These are phyloP conservation scores for Citrullus mucosospermus DNA, from an alignment of 306 rosid species.

Conservation along the genomic window DNA sequence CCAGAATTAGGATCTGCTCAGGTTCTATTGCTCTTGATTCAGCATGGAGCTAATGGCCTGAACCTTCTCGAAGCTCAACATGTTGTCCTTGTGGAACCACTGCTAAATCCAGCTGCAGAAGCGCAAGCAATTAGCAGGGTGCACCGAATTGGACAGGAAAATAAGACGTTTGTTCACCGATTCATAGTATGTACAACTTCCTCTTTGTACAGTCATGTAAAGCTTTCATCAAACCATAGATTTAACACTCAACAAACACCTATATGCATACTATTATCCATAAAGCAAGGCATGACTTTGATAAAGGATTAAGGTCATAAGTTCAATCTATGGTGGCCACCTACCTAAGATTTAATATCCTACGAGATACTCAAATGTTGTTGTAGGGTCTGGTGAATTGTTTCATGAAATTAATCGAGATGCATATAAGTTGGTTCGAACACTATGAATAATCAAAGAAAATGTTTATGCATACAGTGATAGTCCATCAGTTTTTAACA, in stretches of 20 bases:
- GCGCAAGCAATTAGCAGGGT: constrained; percentile 94
- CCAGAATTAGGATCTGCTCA: constrained; percentile 32
- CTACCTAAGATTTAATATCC: too few species aligned
- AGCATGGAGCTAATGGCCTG: constrained; percentile 94
- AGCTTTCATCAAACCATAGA: neutral
- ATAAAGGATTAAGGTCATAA: too few species aligned
- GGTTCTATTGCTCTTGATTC: constrained; percentile 74
- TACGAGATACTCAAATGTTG: too few species aligned
- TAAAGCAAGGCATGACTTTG: too few species aligned
- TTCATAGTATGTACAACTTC: constrained; percentile 45
- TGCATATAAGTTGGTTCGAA: too few species aligned
- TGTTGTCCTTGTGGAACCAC: constrained; percentile 83
- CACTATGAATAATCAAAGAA: too few species aligned
- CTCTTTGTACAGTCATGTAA: neutral
- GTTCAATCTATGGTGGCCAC: too few species aligned
- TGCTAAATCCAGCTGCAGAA: constrained; percentile 92
- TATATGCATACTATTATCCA: neutral
- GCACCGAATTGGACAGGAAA: constrained; percentile 76
- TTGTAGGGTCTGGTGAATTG: too few species aligned
- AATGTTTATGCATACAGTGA: neutral
- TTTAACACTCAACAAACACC: neutral
- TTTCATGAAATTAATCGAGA: too few species aligned
- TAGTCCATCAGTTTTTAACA: too few species aligned
- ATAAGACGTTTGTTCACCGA: constrained; percentile 71
- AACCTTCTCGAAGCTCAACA: constrained; percentile 92